phyloP scores from a whole-genome alignment of 805 yeast genomes.

The Cyberlindnera petersonii region DNA sequence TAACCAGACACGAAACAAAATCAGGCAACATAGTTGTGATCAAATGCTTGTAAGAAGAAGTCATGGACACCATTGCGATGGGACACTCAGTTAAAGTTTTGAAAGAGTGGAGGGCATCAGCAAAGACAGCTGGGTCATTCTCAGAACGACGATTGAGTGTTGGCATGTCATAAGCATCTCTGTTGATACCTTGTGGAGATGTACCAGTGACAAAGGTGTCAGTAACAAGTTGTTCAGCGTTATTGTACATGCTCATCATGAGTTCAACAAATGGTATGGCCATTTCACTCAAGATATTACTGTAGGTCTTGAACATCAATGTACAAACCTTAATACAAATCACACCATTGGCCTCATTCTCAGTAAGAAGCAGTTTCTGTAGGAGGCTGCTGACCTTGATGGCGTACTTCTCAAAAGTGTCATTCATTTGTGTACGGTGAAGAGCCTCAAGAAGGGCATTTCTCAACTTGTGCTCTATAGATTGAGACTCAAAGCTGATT shows the following conservation, averaged over 20 bases:
- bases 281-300: conserved; percentile 57
- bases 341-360: conserved; percentile 95
- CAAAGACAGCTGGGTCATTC: conserved; percentile 48
- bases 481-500: conserved; percentile 58
- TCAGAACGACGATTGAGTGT: conserved; percentile 28
- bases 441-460: conserved; percentile 72
- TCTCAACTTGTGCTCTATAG: conserved; percentile 76
- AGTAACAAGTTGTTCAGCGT: conserved; percentile 70
- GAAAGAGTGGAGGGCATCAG: conserved; percentile 74
- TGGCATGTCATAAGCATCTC: conserved; percentile 38
- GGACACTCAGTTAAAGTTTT: conserved; percentile 95
- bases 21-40: conserved; percentile 66
- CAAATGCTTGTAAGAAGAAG: conserved; percentile 78
- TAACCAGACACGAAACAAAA: conserved; percentile 79
- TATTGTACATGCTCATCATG: conserved; percentile 71
- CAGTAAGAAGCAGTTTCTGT: conserved; percentile 57
- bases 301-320: conserved; percentile 80
- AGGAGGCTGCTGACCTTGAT: conserved; percentile 54
- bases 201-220: conserved; percentile 52
- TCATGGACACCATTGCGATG: conserved; percentile 88
- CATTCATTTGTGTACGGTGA: conserved; percentile 80
- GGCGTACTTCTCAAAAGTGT: conserved; percentile 70
- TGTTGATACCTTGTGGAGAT: conserved; percentile 25
- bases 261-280: conserved; percentile 77
- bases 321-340: conserved; percentile 85